A percentile compares a stretch with the other conserved stretches of the same genome.
Evolutionary conservation across 345 rosid genomes (phyloP).

Genomic region (Hypericum androsaemum): DNA sequence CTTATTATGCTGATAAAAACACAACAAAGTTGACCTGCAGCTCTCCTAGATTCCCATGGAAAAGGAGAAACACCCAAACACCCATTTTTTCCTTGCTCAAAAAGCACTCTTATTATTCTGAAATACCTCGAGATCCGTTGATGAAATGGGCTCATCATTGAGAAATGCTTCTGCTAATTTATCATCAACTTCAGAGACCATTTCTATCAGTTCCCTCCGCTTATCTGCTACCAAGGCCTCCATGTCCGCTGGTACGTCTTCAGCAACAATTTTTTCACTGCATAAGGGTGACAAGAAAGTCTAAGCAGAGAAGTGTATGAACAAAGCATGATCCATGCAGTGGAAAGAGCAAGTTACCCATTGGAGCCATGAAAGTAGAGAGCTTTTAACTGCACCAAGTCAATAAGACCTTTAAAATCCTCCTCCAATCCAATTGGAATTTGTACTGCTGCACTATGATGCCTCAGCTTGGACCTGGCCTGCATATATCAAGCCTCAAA

Average conservation of each 20-base stretch:
- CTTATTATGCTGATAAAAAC: neutral
- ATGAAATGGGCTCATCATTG: constrained; percentile 70
- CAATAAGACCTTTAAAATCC: constrained; percentile 76
- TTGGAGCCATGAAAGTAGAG: constrained; percentile 67
- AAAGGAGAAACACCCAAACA: neutral
- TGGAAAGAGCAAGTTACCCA: constrained; percentile 39
- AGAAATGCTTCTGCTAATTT: constrained; percentile 83
- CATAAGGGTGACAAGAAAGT: constrained; percentile 16
- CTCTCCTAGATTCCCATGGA: too few relatives aligned
- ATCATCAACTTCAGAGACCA: constrained; percentile 94
- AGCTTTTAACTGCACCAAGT: constrained; percentile 68
- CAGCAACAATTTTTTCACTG: constrained; percentile 72
- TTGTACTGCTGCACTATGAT: constrained; percentile 95
- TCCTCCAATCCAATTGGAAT: constrained; percentile 95
- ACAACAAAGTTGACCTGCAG: neutral
- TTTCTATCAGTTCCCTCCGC: constrained; percentile 77
- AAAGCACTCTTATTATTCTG: neutral
- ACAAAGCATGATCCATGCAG: neutral
- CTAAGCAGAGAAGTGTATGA: neutral
- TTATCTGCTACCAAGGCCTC: constrained; percentile 65
- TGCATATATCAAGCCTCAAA: constrained; percentile 5
- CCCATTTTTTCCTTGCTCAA: neutral
- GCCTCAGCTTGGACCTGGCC: constrained; percentile 94
- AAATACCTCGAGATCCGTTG: constrained; percentile 74
- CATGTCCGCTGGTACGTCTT: constrained; percentile 74